phyloP scores from a whole-genome alignment of 2,329 filamentous ascomycete species.

The Chalara sp. region DNA sequence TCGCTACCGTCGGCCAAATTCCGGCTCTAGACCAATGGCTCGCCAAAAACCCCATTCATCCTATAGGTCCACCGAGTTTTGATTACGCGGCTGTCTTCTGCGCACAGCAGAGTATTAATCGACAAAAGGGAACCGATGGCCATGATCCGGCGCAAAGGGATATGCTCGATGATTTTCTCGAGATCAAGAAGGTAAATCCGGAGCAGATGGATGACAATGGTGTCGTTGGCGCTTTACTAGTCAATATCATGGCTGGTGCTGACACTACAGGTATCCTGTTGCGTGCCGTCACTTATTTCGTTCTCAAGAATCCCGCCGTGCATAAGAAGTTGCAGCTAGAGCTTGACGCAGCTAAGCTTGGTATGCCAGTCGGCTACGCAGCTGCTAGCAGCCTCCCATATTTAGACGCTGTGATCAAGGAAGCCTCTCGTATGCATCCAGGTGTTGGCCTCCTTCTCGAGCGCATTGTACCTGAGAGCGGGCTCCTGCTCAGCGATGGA shows the following conservation, averaged over 20 bases:
- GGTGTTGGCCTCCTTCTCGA: constrained; percentile 40
- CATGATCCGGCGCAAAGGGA: constrained; percentile 5
- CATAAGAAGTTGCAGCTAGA: constrained; percentile 36
- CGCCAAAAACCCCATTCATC: constrained; percentile 13
- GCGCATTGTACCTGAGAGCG: constrained; percentile 37
- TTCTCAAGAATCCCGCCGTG: neutral
- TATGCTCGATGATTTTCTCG: constrained; percentile 23
- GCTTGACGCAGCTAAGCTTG: constrained; percentile 37
- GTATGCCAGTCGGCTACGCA: neutral
- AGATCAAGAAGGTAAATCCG: constrained; percentile 9
- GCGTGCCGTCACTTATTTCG: neutral
- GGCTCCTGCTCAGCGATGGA: constrained; percentile 33
- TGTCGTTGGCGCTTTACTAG: neutral
- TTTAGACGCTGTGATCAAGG: constrained; percentile 43
- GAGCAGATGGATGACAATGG: constrained; percentile 4
- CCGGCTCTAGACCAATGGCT: constrained; percentile 14
- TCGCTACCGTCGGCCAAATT: constrained; percentile 23
- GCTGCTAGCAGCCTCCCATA: constrained; percentile 28
- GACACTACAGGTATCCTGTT: constrained; percentile 1
- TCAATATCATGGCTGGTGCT: neutral
- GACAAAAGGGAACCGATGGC: neutral
- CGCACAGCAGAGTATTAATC: constrained; percentile 6
- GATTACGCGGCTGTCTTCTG: constrained; percentile 8
- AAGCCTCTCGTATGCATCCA: constrained; percentile 43
- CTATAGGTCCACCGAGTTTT: constrained; percentile 12